Percentiles rank a stretch among this genome's conserved stretches.
These are phyloP conservation scores for Phylloporus sp. DNA, from an alignment of 768 basidiomycete genomes.

Conservation along the genomic window DNA sequence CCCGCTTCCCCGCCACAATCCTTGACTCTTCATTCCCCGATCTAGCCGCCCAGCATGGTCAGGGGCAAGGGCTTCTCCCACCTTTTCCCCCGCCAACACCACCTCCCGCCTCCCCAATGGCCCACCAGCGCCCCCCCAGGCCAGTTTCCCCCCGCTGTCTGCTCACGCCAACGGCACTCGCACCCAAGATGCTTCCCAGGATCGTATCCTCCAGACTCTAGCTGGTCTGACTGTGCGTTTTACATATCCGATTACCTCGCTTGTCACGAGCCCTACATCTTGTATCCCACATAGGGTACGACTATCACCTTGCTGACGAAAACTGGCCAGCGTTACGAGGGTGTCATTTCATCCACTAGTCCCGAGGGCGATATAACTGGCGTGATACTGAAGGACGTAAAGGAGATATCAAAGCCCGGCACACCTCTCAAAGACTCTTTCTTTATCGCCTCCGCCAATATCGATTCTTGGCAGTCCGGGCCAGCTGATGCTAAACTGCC, in stretches of 20 bases:
- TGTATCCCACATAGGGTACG: conserved; percentile 52
- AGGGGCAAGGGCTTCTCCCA: conserved; percentile 64
- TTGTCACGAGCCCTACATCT: conserved; percentile 15
- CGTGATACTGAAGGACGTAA: conserved; percentile 73
- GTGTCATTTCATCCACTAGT: conserved; percentile 57
- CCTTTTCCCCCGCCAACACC: conserved; percentile 53
- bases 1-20: conserved; percentile 11
- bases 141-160: conserved; percentile 42
- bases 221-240: conserved; percentile 66
- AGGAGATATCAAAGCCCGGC: conserved; percentile 64
- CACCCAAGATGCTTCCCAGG: conserved; percentile 46
- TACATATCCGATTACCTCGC: conserved; percentile 7
- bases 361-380: conserved; percentile 67
- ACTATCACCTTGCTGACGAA: conserved; percentile 75
- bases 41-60: conserved; percentile 57
- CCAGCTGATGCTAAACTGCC: conserved; percentile 66
- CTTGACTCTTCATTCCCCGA: conserved; percentile 7
- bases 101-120: conserved; percentile 41
- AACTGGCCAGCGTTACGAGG: conserved; percentile 69
- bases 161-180: conserved; percentile 45
- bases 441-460: conserved; percentile 69
- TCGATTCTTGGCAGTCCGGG: conserved; percentile 69
- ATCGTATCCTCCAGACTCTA: conserved; percentile 61
- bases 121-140: conserved; percentile 35
- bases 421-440: conserved; percentile 65